phyloP scores from a whole-genome alignment of 331 rosid species.

The Rosa hybrid region DNA sequence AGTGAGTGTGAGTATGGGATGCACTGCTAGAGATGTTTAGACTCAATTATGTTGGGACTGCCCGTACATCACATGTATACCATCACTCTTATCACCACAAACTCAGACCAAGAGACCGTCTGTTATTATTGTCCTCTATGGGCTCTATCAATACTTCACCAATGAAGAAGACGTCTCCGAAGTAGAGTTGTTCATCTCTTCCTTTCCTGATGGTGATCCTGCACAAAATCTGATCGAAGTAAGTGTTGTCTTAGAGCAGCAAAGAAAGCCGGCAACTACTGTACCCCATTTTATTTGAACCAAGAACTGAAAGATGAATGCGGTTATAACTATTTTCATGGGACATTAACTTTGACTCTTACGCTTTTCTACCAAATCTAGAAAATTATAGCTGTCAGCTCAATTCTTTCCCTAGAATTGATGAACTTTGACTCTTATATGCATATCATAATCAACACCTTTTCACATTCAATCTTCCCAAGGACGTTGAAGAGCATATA shows the following conservation, averaged over 20 bases:
- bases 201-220: slow-evolving; percentile 52
- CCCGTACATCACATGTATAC: slow-evolving; percentile 62
- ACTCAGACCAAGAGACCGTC: slow-evolving; percentile 55
- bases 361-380: too few relatives aligned
- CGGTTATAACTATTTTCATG: background rate
- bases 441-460: too few relatives aligned
- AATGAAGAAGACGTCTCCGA: slow-evolving; percentile 67
- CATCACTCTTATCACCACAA: slow-evolving; percentile 61
- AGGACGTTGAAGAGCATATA: too few relatives aligned
- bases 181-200: slow-evolving; percentile 61
- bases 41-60: slow-evolving; percentile 65
- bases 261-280: slow-evolving; percentile 54
- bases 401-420: too few relatives aligned
- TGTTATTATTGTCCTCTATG: slow-evolving; percentile 78
- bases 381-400: too few relatives aligned
- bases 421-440: too few relatives aligned
- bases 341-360: background rate
- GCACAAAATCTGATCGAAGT: slow-evolving; percentile 73
- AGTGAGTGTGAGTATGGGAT: background rate
- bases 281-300: background rate
- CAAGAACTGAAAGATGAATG: background rate
- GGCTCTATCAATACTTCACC: slow-evolving; percentile 78
- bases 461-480: too few relatives aligned
- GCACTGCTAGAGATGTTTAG: slow-evolving; percentile 75
- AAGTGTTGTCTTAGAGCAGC: slow-evolving; percentile 67